Base-by-base conservation (phyloP, 192 early-diverging fungal species). In the Backusella tuberculispora region DNA sequence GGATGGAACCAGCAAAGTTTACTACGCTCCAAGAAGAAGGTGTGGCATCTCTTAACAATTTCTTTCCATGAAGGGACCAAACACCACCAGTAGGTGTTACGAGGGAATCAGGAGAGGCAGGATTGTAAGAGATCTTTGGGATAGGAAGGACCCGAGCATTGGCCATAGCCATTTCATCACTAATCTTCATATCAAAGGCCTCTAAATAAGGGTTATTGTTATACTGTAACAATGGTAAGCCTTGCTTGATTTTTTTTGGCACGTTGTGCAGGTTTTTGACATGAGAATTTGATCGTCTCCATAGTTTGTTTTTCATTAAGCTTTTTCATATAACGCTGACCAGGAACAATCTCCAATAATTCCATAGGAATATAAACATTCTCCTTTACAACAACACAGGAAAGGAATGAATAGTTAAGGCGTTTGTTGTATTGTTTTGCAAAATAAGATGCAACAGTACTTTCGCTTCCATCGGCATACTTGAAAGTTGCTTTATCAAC, bases 231-330 rank as follows among this genome's bases (percentile, higher is more conserved):
- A 92, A 77, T 12, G 83, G 81, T n/a, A 94, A 79, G 12, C 90
- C 92, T 21, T 91, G 86, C n/a, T 81, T 85, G 74, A 98, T 98
- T 75, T 94, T 94, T 78, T 56, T 92, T 87, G 71, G 89, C 88
- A 48, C 96, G 93, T 17, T 92, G 85, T 60, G 86, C 83, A 2
- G 97, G 97, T 40, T 85, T 86, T 81, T 92, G 90, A 78, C 94
- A 95, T 0, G 95, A 95, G 74, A 94, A 95, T 38, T 90, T 94
- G 76, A 98, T 96, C 96, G 97, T 97, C 68, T 97, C 95, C 0
- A 94, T 91, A 0, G 96, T 97, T 86, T 96, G 91, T 21, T 83
- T 81, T 67, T 96, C 93, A 76, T 94, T 90, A 26, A 98, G 79
- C 74, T 95, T 95, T 72, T 93, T 85, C 74, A 90, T 81, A 74